phyloP scores from a whole-genome alignment of 2,329 filamentous ascomycete species.

The Ploettnerulaceae sp. region DNA sequence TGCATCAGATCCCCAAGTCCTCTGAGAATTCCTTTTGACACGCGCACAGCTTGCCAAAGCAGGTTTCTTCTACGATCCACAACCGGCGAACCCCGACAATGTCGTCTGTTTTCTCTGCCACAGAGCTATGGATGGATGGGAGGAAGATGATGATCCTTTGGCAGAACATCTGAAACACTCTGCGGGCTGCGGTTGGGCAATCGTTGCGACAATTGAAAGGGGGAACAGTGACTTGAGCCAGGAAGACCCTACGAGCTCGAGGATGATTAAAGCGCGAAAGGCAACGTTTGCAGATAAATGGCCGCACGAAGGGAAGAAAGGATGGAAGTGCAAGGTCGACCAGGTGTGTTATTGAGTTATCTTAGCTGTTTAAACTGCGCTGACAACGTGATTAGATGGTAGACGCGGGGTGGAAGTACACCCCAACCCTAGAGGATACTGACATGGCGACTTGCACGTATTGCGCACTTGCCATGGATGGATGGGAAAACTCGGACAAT shows the following conservation, averaged over 20 bases:
- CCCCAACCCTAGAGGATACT: constrained; percentile 73
- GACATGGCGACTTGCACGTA: constrained; percentile 91
- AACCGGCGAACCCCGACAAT: constrained; percentile 73
- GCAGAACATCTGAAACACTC: constrained; percentile 83
- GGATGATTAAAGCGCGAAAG: constrained; percentile 71
- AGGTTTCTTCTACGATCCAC: constrained; percentile 85
- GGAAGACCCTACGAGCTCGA: constrained; percentile 67
- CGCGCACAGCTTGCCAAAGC: constrained; percentile 71
- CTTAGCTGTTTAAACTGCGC: neutral
- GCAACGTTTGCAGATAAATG: constrained; percentile 80
- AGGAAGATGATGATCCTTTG: constrained; percentile 76
- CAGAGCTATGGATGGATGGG: constrained; percentile 86
- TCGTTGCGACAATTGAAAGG: constrained; percentile 59
- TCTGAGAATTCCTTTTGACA: constrained; percentile 13
- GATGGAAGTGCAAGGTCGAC: constrained; percentile 84
- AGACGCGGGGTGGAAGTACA: constrained; percentile 91
- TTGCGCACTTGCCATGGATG: constrained; percentile 83
- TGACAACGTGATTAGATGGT: constrained; percentile 58
- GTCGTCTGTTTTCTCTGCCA: constrained; percentile 83
- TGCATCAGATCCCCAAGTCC: constrained; percentile 34
- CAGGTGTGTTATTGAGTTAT: constrained; percentile 53
- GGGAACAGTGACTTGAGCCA: constrained; percentile 57
- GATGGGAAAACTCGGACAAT: constrained; percentile 91
- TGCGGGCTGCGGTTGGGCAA: constrained; percentile 80
- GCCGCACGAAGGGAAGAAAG: constrained; percentile 84